A percentile compares a stretch with the other conserved stretches of the same genome.
Conservation (phyloP, 441 rosid genomes). For the Eutrema salsugineum region DNA sequence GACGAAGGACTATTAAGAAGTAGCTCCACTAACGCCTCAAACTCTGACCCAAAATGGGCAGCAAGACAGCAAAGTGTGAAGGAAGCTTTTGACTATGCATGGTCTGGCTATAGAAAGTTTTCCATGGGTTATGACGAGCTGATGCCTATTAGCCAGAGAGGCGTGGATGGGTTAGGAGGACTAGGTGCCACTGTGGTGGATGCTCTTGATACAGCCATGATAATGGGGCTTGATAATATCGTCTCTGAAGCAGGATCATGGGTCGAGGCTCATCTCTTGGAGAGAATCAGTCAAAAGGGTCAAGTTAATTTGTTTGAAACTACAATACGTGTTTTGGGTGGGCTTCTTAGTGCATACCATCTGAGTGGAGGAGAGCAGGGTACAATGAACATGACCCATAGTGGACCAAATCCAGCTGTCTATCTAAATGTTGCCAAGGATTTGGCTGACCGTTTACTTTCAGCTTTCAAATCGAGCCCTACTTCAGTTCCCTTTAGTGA, state of each 20-base stretch:
- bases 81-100: constrained; percentile 85
- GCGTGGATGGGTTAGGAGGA: constrained; percentile 93
- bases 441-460: constrained; percentile 83
- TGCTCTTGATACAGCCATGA: constrained; percentile 97
- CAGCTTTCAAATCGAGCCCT: constrained; percentile 89
- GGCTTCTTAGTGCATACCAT: constrained; percentile 97
- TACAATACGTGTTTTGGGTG: constrained; percentile 92
- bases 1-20: constrained; percentile 49
- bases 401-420: constrained; percentile 64
- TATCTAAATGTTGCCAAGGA: constrained; percentile 77
- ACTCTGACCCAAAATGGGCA: constrained; percentile 50
- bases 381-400: constrained; percentile 34
- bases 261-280: constrained; percentile 75
- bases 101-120: constrained; percentile 87
- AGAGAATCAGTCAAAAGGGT: constrained; percentile 79
- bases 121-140: constrained; percentile 98
- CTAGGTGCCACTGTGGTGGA: constrained; percentile 93
- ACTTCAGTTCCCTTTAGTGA: constrained; percentile 89
- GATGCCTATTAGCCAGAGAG: constrained; percentile 72
- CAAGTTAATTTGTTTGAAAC: constrained; percentile 98
- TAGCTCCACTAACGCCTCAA: constrained; percentile 21
- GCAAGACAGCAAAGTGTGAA: constrained; percentile 66
- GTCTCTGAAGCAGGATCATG: constrained; percentile 88
- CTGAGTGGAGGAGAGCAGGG: constrained; percentile 77
- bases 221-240: constrained; percentile 80